Conservation (phyloP, 2,329 filamentous ascomycete genomes). For the Penicillium corylophilum region DNA sequence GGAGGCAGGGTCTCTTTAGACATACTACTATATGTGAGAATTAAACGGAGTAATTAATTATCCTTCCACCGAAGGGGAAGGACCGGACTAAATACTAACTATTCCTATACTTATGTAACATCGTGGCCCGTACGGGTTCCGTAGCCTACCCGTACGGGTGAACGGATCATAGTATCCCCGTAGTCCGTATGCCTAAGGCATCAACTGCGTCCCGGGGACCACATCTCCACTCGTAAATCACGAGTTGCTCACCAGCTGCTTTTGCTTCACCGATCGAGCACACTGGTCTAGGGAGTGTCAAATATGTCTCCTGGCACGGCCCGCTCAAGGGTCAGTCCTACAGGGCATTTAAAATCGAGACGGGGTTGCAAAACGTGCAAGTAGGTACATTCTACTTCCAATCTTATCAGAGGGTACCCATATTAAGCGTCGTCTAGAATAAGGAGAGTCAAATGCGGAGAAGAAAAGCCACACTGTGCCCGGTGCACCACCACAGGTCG, state of each 20-base stretch:
- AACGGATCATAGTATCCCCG: no score
- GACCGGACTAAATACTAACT: no score
- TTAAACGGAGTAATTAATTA: no score
- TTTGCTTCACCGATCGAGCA: neutral
- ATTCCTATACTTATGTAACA: no score
- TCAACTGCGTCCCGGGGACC: no score
- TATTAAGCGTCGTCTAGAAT: slow-evolving; percentile 21
- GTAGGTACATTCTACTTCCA: slow-evolving; percentile 11
- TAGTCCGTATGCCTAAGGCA: no score
- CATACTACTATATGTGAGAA: no score
- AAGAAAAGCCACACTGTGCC: slow-evolving; percentile 33
- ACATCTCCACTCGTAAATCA: neutral
- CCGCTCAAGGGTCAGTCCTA: neutral
- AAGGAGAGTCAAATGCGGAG: slow-evolving; percentile 37
- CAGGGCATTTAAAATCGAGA: slow-evolving; percentile 20
- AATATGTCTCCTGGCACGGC: neutral
- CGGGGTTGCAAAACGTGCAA: slow-evolving; percentile 36
- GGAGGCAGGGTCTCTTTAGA: no score
- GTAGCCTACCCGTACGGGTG: no score
- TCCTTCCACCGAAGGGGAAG: no score
- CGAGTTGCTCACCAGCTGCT: neutral
- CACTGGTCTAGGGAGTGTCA: neutral
- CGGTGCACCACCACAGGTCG: slow-evolving; percentile 33
- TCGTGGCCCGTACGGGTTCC: no score
- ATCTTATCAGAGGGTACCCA: neutral